phyloP scores from a whole-genome alignment of 257 asterid species.

The Thymus mandschuricus region DNA sequence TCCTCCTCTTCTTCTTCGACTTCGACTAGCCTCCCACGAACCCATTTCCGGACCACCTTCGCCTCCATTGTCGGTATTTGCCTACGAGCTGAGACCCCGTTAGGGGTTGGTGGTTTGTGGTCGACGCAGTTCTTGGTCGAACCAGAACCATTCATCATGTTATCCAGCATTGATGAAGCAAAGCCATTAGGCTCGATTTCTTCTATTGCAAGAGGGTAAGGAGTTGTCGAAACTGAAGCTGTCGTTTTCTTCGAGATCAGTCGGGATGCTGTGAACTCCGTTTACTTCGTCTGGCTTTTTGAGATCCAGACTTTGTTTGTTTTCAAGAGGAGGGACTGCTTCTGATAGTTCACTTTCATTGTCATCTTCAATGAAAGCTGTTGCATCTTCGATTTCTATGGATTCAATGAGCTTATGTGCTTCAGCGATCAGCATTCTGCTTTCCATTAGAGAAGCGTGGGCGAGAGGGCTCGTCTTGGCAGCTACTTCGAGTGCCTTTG shows the following conservation, averaged over 20 bases:
- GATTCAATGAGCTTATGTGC: slow-evolving; percentile 64
- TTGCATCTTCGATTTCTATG: slow-evolving; percentile 55
- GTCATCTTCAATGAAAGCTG: slow-evolving; percentile 15
- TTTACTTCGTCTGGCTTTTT: slow-evolving; percentile 41
- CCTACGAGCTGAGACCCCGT: slow-evolving; percentile 30
- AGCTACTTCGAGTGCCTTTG: slow-evolving; percentile 72
- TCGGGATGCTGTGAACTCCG: slow-evolving; percentile 47
- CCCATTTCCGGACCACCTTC: slow-evolving; percentile 67
- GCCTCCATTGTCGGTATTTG: slow-evolving; percentile 27
- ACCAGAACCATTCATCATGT: slow-evolving; percentile 23
- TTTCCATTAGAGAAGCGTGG: slow-evolving; percentile 66
- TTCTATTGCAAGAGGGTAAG: slow-evolving; percentile 27
- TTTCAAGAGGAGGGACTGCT: slow-evolving; percentile 17
- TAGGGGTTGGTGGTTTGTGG: slow-evolving; percentile 30
- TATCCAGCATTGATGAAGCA: slow-evolving; percentile 30
- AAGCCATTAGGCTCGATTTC: slow-evolving; percentile 40
- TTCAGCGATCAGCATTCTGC: slow-evolving; percentile 76
- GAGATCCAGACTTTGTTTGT: slow-evolving; percentile 16
- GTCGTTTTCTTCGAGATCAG: slow-evolving; percentile 23
- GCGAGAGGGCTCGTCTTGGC: slow-evolving; percentile 70
- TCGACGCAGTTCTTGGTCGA: slow-evolving; percentile 29
- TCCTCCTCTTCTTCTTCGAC: slow-evolving; percentile 46
- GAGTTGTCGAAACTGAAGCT: slow-evolving; percentile 35
- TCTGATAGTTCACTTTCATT: slow-evolving; percentile 30
- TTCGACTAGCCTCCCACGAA: slow-evolving; percentile 84